Conservation (phyloP, 1,284 basidiomycete species). For the Phylloboletellus chloephorus region DNA sequence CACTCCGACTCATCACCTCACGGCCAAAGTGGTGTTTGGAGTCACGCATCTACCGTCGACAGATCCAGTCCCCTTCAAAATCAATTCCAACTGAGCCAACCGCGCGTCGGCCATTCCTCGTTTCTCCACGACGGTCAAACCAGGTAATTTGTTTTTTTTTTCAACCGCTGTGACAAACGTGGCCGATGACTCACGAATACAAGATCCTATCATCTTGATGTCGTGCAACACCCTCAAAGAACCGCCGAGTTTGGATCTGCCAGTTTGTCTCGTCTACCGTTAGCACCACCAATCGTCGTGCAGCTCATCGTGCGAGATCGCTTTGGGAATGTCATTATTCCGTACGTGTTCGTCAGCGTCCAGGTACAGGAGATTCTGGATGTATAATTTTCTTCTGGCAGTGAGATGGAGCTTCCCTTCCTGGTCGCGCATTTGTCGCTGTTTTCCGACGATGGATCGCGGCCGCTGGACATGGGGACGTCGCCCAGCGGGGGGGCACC, state of each 20-base stretch:
- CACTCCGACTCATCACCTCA: conserved; percentile 28
- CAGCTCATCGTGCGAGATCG: conserved; percentile 71
- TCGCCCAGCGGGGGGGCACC: conserved; percentile 41
- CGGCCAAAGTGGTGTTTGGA: conserved; percentile 25
- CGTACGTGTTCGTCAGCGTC: conserved; percentile 47
- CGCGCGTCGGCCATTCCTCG: conserved; percentile 51
- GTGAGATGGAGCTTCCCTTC: conserved; percentile 78
- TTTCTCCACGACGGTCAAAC: conserved; percentile 47
- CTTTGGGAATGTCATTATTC: conserved; percentile 57
- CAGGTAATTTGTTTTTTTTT: no score
- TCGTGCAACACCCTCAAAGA: conserved; percentile 74
- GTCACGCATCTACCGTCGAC: conserved; percentile 22
- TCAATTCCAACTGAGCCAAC: conserved; percentile 36
- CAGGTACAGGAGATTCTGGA: conserved; percentile 23
- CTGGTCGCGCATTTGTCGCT: conserved; percentile 75
- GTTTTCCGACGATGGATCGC: conserved; percentile 55
- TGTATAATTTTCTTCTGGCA: conserved; percentile 31
- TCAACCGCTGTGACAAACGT: conserved; percentile 12
- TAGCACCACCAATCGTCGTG: conserved; percentile 76
- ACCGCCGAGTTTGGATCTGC: conserved; percentile 75
- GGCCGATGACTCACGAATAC: conserved; percentile 21
- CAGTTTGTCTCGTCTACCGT: conserved; percentile 72
- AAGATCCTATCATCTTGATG: conserved; percentile 69
- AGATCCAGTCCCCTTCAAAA: conserved; percentile 33
- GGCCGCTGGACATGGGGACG: conserved; percentile 52